phyloP scores from a whole-genome alignment of 345 rosid species.

The Aquilaria yunnanensis region DNA sequence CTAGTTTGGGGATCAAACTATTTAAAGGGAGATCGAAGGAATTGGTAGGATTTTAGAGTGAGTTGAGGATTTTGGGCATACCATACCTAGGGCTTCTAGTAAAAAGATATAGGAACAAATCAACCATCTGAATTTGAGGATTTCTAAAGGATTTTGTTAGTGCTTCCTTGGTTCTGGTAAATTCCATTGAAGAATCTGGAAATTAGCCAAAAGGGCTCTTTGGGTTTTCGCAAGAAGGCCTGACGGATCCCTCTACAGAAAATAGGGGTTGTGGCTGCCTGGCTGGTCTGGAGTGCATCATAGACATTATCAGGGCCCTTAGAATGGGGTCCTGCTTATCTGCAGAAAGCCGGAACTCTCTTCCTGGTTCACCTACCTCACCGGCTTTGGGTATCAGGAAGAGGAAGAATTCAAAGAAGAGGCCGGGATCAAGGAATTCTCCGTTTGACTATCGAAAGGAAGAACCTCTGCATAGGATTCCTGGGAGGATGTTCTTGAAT shows the following conservation, averaged over 20 bases:
- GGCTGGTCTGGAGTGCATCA: slow-evolving; percentile 97
- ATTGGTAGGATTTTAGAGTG: slow-evolving; percentile 1
- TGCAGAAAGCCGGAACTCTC: slow-evolving; percentile 85
- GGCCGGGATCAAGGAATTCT: slow-evolving; percentile 50
- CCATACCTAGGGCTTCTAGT: too few species aligned
- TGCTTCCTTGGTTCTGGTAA: slow-evolving; percentile 1
- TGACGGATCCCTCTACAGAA: slow-evolving; percentile 62
- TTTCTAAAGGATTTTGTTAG: not conserved
- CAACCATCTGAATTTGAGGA: not conserved
- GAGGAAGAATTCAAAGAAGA: slow-evolving; percentile 58
- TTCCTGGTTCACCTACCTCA: slow-evolving; percentile 78
- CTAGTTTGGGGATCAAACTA: too few species aligned
- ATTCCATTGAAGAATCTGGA: slow-evolving; percentile 22
- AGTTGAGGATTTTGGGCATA: too few species aligned
- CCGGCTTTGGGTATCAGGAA: slow-evolving; percentile 53
- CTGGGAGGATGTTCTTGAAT: slow-evolving; percentile 74
- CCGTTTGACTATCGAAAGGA: slow-evolving; percentile 62
- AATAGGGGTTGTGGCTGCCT: slow-evolving; percentile 44
- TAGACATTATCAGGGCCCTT: slow-evolving; percentile 95
- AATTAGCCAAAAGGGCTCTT: slow-evolving; percentile 13
- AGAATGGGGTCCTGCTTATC: slow-evolving; percentile 99
- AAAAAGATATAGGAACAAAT: not conserved
- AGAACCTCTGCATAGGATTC: slow-evolving; percentile 65
- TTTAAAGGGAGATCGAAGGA: slow-evolving; percentile 6
- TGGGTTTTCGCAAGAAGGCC: slow-evolving; percentile 17